These are phyloP conservation scores for Corinectria fuckeliana DNA, from an alignment of 2,329 filamentous ascomycete genomes.

Conservation along the genomic window DNA sequence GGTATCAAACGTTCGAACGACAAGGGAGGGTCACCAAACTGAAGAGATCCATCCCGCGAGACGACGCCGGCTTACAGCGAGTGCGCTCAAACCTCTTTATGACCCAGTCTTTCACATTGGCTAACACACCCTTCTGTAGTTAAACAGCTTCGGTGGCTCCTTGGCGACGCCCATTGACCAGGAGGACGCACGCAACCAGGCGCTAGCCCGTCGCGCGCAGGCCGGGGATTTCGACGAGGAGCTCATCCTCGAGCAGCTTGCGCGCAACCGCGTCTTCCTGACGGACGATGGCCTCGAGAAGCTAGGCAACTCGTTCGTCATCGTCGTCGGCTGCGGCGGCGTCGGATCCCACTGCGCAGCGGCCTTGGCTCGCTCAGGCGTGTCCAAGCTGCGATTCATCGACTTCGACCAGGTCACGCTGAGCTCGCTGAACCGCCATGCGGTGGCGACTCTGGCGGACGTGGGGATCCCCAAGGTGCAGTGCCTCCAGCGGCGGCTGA, in stretches of 20 bases:
- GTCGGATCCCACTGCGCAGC: constrained; percentile 92
- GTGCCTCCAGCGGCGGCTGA: constrained; percentile 78
- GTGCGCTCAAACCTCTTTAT: constrained; percentile 18
- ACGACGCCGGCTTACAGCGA: constrained; percentile 26
- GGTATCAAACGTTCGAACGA: constrained; percentile 65
- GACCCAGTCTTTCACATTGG: neutral
- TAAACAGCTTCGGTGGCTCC: constrained; percentile 67
- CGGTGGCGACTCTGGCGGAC: constrained; percentile 90
- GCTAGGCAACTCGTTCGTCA: constrained; percentile 80
- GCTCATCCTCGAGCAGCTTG: constrained; percentile 91
- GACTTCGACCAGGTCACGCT: constrained; percentile 98
- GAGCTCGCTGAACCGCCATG: constrained; percentile 93
- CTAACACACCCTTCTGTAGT: constrained; percentile 51
- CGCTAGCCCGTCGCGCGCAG: constrained; percentile 65
- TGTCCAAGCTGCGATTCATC: constrained; percentile 84
- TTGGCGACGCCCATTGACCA: constrained; percentile 56
- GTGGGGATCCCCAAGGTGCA: constrained; percentile 93
- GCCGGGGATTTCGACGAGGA: constrained; percentile 74
- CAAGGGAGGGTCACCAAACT: constrained; percentile 61
- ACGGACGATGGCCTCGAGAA: constrained; percentile 80
- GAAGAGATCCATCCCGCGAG: constrained; percentile 64
- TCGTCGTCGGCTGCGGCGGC: constrained; percentile 92
- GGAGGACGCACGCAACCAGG: constrained; percentile 66
- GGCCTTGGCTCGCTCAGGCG: constrained; percentile 86
- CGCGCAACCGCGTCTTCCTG: constrained; percentile 90